Percentiles rank a stretch among this genome's conserved stretches.
Evolutionary conservation across 208 protist species (phyloP).

Genomic region (Wallacemonas sp.): DNA sequence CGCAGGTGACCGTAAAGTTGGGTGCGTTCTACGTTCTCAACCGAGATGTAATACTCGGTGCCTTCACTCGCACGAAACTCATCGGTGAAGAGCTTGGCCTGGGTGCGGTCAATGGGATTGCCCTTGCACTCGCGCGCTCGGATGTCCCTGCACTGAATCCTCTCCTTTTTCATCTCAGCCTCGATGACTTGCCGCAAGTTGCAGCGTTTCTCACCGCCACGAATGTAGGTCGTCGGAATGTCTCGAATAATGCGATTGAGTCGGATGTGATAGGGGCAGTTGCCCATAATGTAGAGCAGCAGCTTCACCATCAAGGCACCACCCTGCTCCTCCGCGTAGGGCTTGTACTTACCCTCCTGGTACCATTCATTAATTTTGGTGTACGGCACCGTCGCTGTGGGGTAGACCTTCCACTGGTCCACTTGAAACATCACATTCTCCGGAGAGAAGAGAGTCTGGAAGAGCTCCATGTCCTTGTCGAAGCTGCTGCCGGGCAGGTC

Average conservation of each 20-base stretch:
- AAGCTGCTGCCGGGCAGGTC: constrained; percentile 97
- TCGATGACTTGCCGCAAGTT: constrained; percentile 98
- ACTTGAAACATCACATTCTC: constrained; percentile 95
- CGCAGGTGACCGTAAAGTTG: constrained; percentile 89
- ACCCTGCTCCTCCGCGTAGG: constrained; percentile 91
- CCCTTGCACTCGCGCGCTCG: constrained; percentile 94
- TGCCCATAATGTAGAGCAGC: constrained; percentile 94
- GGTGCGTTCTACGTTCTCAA: constrained; percentile 76
- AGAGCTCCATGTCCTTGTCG: constrained; percentile 95
- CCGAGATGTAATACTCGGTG: constrained; percentile 85
- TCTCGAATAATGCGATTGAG: constrained; percentile 99
- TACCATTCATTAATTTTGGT: constrained; percentile 98
- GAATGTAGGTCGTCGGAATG: constrained; percentile 98
- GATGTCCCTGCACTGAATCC: constrained; percentile 94
- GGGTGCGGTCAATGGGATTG: constrained; percentile 49
- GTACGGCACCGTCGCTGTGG: constrained; percentile 98
- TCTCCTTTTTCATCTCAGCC: constrained; percentile 90
- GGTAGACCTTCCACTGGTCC: constrained; percentile 99
- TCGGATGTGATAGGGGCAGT: constrained; percentile 98
- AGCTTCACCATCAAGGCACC: constrained; percentile 91
- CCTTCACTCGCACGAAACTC: constrained; percentile 80
- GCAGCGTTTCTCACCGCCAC: constrained; percentile 95
- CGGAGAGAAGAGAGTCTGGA: constrained; percentile 77
- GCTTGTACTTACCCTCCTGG: constrained; percentile 93
- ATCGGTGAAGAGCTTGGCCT: constrained; percentile 69